Evolutionary conservation across 805 yeast species (phyloP).

Genomic region (Kregervanrija delftensis): DNA sequence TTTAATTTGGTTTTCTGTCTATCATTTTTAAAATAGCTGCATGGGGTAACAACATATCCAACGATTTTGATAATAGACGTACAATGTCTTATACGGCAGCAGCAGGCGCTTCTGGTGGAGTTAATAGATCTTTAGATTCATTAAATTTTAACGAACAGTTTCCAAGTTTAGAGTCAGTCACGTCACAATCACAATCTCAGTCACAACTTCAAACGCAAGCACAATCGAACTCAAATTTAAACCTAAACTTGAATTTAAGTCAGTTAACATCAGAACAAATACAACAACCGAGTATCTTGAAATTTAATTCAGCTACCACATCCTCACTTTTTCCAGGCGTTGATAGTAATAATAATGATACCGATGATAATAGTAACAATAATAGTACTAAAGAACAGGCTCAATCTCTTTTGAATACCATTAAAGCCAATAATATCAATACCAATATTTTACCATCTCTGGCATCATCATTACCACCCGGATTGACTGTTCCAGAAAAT

Average conservation of each 20-base stretch:
- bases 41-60: slow-evolving; percentile 15
- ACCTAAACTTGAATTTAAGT: too few relatives aligned
- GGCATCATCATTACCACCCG: slow-evolving; percentile 1
- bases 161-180: slow-evolving; percentile 19
- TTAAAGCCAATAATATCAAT: not conserved
- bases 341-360: not conserved
- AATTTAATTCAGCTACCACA: slow-evolving; percentile 9
- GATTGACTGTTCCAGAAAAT: not conserved
- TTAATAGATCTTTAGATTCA: slow-evolving; percentile 3
- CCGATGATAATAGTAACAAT: not conserved
- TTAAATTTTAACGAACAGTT: slow-evolving; percentile 18
- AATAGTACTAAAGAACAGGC: too few relatives aligned
- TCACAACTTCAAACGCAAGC: slow-evolving; percentile 14
- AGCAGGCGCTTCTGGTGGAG: slow-evolving; percentile 6
- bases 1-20: too few relatives aligned
- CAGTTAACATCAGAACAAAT: slow-evolving; percentile 12
- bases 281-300: slow-evolving; percentile 11
- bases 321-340: slow-evolving; percentile 1
- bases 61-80: slow-evolving; percentile 11
- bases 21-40: slow-evolving; percentile 12
- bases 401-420: too few relatives aligned
- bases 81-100: slow-evolving; percentile 10
- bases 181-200: slow-evolving; percentile 1
- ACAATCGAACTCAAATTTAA: not conserved
- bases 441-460: not conserved